phyloP scores from a whole-genome alignment of 2,329 filamentous ascomycete species.

The Aspergillus uvarum region DNA sequence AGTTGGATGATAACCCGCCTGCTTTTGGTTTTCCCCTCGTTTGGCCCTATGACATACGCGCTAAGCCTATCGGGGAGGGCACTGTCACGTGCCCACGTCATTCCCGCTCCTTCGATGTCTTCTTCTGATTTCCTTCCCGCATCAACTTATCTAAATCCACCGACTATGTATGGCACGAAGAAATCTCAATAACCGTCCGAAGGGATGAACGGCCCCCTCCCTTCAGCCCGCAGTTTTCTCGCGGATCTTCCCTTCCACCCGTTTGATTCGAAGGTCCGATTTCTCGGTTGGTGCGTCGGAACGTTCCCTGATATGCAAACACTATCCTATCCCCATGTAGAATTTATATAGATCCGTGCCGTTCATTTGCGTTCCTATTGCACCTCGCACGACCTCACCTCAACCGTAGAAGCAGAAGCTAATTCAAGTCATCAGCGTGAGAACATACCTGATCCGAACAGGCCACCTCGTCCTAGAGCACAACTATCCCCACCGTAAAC shows the following conservation, averaged over 20 bases:
- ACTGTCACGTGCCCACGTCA: constrained; percentile 32
- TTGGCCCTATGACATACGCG: constrained; percentile 39
- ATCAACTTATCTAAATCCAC: too few relatives aligned
- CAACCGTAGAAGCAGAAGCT: background rate
- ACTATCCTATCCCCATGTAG: too few relatives aligned
- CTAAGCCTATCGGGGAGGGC: constrained; percentile 29
- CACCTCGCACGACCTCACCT: too few relatives aligned
- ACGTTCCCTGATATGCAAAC: background rate
- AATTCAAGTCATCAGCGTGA: constrained; percentile 51
- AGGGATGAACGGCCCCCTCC: constrained; percentile 55
- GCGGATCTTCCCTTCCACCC: constrained; percentile 55
- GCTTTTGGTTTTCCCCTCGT: constrained; percentile 30
- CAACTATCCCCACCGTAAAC: constrained; percentile 50
- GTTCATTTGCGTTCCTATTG: too few relatives aligned
- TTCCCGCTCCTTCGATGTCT: background rate
- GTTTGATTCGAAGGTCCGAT: constrained; percentile 78
- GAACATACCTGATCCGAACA: constrained; percentile 55
- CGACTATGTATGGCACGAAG: constrained; percentile 5
- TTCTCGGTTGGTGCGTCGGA: constrained; percentile 77
- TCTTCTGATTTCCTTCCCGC: background rate
- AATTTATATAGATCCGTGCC: too few relatives aligned
- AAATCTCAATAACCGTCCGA: background rate
- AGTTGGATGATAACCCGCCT: background rate
- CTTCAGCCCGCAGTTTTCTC: constrained; percentile 66
- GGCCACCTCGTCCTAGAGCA: constrained; percentile 70